phyloP scores from a whole-genome alignment of 73 alveolate species.

The Paramecium octaurelia region DNA sequence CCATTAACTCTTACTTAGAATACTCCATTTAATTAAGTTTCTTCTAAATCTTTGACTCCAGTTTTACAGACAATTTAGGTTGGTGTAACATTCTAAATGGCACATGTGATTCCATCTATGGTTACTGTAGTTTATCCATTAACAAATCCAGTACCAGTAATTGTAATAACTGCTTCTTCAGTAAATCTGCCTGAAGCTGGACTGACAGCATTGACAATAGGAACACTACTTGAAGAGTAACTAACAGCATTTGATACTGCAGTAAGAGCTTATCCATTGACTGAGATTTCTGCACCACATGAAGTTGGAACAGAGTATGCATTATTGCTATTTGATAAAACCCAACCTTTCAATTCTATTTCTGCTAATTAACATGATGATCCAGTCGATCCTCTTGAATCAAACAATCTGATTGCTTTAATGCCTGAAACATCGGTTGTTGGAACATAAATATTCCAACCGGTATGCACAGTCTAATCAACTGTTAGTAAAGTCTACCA shows the following conservation, averaged over 20 bases:
- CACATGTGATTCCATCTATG: constrained; percentile 74
- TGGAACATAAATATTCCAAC: constrained; percentile 50
- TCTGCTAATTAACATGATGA: constrained; percentile 58
- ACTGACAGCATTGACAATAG: background rate
- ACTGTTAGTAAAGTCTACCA: background rate
- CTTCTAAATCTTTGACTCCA: constrained; percentile 56
- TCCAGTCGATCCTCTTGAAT: constrained; percentile 28
- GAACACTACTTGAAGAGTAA: background rate
- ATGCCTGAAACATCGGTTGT: background rate
- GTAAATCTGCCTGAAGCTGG: constrained; percentile 21
- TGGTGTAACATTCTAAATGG: background rate
- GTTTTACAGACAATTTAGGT: constrained; percentile 62
- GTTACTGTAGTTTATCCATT: constrained; percentile 47
- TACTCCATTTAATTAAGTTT: constrained; percentile 19
- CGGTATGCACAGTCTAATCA: constrained; percentile 52
- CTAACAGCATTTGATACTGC: background rate
- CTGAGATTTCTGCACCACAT: constrained; percentile 17
- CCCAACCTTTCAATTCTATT: constrained; percentile 57
- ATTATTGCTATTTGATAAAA: background rate
- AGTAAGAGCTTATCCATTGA: background rate
- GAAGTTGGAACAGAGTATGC: background rate
- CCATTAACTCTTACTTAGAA: constrained; percentile 45
- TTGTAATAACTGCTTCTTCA: background rate
- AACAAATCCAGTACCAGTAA: constrained; percentile 53
- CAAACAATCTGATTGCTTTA: constrained; percentile 17